A percentile compares a stretch with the other conserved stretches of the same genome.
Conservation (phyloP, 352 stramenopile genomes). For the Phytophthora pini region DNA sequence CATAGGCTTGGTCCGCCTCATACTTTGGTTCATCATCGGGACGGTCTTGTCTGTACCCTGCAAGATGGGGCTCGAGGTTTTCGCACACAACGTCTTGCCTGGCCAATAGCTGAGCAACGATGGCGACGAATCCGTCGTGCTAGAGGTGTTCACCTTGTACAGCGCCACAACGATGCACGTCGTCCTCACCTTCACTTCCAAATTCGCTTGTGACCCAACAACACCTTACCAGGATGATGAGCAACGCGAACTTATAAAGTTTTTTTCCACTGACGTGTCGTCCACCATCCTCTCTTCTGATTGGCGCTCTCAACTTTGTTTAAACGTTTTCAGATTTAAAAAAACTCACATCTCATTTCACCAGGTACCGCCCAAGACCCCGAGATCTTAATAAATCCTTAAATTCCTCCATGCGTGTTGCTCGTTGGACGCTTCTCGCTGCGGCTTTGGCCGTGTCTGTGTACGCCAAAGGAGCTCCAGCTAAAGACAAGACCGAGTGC, state of each 20-base stretch:
- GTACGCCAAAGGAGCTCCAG: conserved; percentile 28
- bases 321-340: conserved; percentile 6
- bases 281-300: conserved; percentile 10
- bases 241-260: too few relatives aligned
- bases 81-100: too few relatives aligned
- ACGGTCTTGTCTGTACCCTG: too few relatives aligned
- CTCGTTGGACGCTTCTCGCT: conserved; percentile 44
- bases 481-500: conserved; percentile 29
- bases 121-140: too few relatives aligned
- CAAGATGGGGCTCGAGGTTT: too few relatives aligned
- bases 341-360: conserved; percentile 22
- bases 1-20: background rate
- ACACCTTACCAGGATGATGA: too few relatives aligned
- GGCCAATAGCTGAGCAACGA: too few relatives aligned
- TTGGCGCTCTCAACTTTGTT: background rate
- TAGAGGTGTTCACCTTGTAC: too few relatives aligned
- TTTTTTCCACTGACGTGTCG: conserved; percentile 4
- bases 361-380: conserved; percentile 13
- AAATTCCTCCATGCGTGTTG: conserved; percentile 31
- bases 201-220: too few relatives aligned
- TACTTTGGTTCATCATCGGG: too few relatives aligned
- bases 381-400: background rate
- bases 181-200: too few relatives aligned
- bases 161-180: too few relatives aligned
- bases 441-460: conserved; percentile 42